A percentile compares a stretch with the other conserved stretches of the same genome.
Conservation (phyloP, 805 yeast species). For the Saturnispora galanensis region DNA sequence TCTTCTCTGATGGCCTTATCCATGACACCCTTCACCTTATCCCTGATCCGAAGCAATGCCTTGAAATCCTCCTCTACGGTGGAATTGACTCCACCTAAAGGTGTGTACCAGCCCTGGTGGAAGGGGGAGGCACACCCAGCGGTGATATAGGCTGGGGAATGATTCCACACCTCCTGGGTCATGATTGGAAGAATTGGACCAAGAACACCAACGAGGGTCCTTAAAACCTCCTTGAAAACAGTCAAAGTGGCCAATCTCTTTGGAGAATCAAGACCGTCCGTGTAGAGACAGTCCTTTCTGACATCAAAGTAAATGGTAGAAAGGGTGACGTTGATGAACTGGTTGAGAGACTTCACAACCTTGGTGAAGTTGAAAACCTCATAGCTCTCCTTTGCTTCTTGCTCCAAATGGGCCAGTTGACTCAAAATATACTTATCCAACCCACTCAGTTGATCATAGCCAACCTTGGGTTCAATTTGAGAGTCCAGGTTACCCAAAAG, state of each 20-base stretch:
- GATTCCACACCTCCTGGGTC: conserved; percentile 83
- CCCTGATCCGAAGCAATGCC: conserved; percentile 37
- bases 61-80: conserved; percentile 36
- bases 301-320: conserved; percentile 83
- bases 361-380: conserved; percentile 54
- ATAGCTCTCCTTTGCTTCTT: conserved; percentile 35
- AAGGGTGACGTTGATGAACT: conserved; percentile 63
- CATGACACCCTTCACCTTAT: conserved; percentile 38
- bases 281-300: conserved; percentile 76
- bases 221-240: conserved; percentile 50
- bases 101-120: conserved; percentile 32
- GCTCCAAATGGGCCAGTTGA: conserved; percentile 40
- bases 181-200: conserved; percentile 78
- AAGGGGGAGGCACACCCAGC: conserved; percentile 34
- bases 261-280: conserved; percentile 40
- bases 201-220: conserved; percentile 53
- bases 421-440: conserved; percentile 59
- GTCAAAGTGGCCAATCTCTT: conserved; percentile 54
- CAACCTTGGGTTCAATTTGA: conserved; percentile 23
- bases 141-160: conserved; percentile 30
- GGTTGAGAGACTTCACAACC: conserved; percentile 56
- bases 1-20: conserved; percentile 50
- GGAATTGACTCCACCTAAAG: conserved; percentile 19
- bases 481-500: conserved; percentile 63
- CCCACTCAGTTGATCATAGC: conserved; percentile 29